These are phyloP conservation scores for Tetrapisispora taiwanensis DNA, from an alignment of 805 yeast genomes.

Conservation along the genomic window DNA sequence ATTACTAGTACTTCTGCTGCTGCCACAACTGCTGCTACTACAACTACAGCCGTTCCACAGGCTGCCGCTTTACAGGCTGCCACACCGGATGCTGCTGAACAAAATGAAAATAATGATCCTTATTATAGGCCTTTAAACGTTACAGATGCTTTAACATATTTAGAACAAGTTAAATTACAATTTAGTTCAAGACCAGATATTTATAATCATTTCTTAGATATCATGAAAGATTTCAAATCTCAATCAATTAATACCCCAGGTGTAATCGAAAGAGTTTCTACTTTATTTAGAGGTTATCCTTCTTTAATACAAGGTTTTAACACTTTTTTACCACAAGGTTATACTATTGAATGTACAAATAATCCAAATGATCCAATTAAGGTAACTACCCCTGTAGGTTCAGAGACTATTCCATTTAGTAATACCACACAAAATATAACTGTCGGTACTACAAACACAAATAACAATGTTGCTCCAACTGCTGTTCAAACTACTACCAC, in stretches of 20 bases:
- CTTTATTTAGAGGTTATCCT: slow-evolving; percentile 86
- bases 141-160: slow-evolving; percentile 87
- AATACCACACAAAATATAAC: neutral
- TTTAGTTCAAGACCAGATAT: slow-evolving; percentile 90
- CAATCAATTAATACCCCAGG: slow-evolving; percentile 97
- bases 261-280: slow-evolving; percentile 90
- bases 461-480: slow-evolving; percentile 10
- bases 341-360: slow-evolving; percentile 78
- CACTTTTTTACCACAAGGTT: slow-evolving; percentile 95
- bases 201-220: slow-evolving; percentile 89
- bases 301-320: slow-evolving; percentile 92
- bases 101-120: slow-evolving; percentile 13
- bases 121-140: slow-evolving; percentile 78
- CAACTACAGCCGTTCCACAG: no score
- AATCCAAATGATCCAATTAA: slow-evolving; percentile 88
- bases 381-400: slow-evolving; percentile 93
- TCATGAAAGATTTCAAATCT: slow-evolving; percentile 97
- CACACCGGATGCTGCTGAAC: slow-evolving; percentile 11
- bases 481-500: slow-evolving; percentile 2
- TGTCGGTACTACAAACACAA: neutral
- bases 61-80: no score
- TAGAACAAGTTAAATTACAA: slow-evolving; percentile 91
- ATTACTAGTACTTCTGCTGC: neutral
- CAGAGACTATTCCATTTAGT: slow-evolving; percentile 21
- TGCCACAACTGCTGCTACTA: neutral